Base-by-base conservation (phyloP, 306 rosid species). In the Quercus rubra region DNA sequence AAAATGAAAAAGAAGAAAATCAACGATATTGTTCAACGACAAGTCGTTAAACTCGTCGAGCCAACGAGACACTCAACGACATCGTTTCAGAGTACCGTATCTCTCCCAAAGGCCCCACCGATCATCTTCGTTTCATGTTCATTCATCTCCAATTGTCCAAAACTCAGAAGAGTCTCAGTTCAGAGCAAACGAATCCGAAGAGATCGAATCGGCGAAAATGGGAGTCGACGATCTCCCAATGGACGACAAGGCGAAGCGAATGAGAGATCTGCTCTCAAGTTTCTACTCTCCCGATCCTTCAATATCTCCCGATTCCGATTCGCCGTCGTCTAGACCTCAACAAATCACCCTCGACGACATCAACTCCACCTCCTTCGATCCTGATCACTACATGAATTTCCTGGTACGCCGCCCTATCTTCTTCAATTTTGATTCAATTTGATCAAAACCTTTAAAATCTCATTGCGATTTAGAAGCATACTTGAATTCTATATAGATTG, bases 261-360 rank as follows among this genome's bases (percentile, higher is more conserved):
- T 84, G 98, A 85, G 99, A 78, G 99, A 95, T 86, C 93, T 95
- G 38, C 81, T 95, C 4, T 95, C 99, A 9, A 95, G 98, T 86
- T 95, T 95, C 97, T 92, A 95, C 89, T 84, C 97, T 19, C 94
- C 91, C 27, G 98, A 90, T 76, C 86, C 88, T 87, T 88, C 98
- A 31, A 70, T 74, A 78, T 78, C 92, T 10, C 73, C 93, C 70
- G 58, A 80, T 71, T n/a, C 92, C 46, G 62, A 66, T 8, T 13
- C 74, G 73, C 74, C 82, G 4, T 55, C 59, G 27, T 79, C 79
- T 1, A 56, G 84, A 8, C 58, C 91, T 83, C 85, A 87, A 49
- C 66, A 52, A 61, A 79, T 86, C 49, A 81, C 96, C 33, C 91
- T 87, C 51, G 96, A 95, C 17, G 94, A 91, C 85, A 95, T 95